Conservation (phyloP, 805 yeast species). For the Suhomyces canberraensis region DNA sequence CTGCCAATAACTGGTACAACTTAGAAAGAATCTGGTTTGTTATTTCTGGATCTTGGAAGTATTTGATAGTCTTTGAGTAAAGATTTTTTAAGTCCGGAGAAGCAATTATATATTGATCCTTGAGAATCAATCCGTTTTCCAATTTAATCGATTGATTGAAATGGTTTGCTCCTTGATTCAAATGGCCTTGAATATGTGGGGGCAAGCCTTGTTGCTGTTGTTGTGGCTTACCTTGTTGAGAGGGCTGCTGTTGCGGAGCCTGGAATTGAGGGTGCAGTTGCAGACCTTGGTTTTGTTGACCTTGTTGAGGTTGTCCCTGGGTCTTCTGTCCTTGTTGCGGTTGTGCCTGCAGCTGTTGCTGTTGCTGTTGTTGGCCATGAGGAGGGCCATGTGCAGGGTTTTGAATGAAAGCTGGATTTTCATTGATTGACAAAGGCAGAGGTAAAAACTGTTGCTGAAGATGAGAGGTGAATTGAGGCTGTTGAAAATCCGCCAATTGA, state of each 20-base stretch:
- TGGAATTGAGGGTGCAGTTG: no score
- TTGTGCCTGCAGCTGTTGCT: background rate
- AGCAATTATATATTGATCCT: slow-evolving; percentile 55
- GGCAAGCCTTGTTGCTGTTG: slow-evolving; percentile 7
- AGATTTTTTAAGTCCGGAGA: slow-evolving; percentile 53
- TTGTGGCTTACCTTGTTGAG: slow-evolving; percentile 8
- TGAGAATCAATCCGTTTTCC: slow-evolving; percentile 62
- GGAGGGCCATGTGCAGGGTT: slow-evolving; percentile 4
- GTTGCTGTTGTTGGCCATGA: slow-evolving; percentile 10
- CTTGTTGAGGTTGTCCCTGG: slow-evolving; percentile 8
- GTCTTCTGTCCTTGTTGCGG: slow-evolving; percentile 8
- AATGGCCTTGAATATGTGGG: background rate
- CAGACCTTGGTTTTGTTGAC: slow-evolving; percentile 6
- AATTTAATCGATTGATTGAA: slow-evolving; percentile 31
- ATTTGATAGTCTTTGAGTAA: slow-evolving; percentile 48
- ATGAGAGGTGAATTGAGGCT: slow-evolving; percentile 9
- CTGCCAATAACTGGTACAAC: slow-evolving; percentile 24
- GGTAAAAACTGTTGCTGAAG: slow-evolving; percentile 7
- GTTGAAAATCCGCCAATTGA: slow-evolving; percentile 33
- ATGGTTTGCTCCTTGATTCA: slow-evolving; percentile 1
- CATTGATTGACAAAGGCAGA: slow-evolving; percentile 6
- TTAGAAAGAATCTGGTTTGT: slow-evolving; percentile 24
- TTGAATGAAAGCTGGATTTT: slow-evolving; percentile 5
- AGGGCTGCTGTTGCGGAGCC: slow-evolving; percentile 4
- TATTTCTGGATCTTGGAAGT: slow-evolving; percentile 43